A percentile compares a stretch with the other conserved stretches of the same genome.
Evolutionary conservation across 805 yeast species (phyloP).

Genomic region (Spathaspora gorwiae): DNA sequence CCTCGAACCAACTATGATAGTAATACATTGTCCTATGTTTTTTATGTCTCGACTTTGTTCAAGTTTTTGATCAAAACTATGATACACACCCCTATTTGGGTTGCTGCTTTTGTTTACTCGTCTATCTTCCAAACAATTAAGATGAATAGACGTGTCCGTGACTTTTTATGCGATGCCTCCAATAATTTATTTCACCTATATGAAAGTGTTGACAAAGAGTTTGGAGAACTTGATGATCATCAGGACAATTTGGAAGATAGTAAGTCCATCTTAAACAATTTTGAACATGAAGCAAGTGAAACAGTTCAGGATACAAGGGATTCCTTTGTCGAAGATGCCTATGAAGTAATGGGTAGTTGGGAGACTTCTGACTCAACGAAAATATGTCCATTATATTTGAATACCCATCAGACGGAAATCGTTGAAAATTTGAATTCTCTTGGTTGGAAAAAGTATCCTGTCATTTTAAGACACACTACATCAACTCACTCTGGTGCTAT

Average conservation of each 20-base stretch:
- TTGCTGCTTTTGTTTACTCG: conserved; percentile 48
- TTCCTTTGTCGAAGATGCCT: conserved; percentile 58
- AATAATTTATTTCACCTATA: conserved; percentile 26
- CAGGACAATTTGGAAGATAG: conserved; percentile 2
- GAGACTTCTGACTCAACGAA: conserved; percentile 5
- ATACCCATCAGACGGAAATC: conserved; percentile 45
- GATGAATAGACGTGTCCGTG: conserved; percentile 22
- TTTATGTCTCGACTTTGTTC: conserved; percentile 44
- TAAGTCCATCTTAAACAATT: background rate
- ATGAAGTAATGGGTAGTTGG: conserved; percentile 44
- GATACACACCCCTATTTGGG: conserved; percentile 61
- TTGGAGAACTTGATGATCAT: background rate
- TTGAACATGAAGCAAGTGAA: conserved; percentile 15
- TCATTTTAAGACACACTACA: conserved; percentile 59
- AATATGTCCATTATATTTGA: conserved; percentile 17
- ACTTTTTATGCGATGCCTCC: conserved; percentile 23
- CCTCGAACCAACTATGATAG: background rate
- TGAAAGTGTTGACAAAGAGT: conserved; percentile 10
- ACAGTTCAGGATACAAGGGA: conserved; percentile 60
- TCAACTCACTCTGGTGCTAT: conserved; percentile 82
- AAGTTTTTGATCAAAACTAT: conserved; percentile 41
- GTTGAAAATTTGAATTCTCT: conserved; percentile 53
- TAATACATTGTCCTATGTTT: conserved; percentile 1
- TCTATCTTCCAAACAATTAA: conserved; percentile 34
- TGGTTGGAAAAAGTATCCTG: conserved; percentile 67